Evolutionary conservation across 495 filamentous ascomycete genomes (phyloP), one percentile per base, ranked within the genome.

Genomic region (Penicillium dipodomyicola): DNA sequence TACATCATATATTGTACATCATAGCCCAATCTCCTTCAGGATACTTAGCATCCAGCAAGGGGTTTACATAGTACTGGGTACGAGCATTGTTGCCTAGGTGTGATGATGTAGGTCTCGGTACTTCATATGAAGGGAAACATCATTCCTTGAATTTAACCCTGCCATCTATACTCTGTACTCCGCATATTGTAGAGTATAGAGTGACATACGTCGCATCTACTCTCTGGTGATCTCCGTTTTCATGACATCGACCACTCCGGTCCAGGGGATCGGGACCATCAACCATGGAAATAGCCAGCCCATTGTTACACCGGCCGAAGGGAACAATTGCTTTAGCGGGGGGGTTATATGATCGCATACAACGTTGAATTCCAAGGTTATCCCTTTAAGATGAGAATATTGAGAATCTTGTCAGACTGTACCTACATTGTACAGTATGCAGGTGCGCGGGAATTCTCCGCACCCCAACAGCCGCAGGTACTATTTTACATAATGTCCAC

Each of bases 231-330:
- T 52, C 49, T 32, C 42, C 59, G 50, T 49, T 61, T 54, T 37
- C 49, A 68, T 68, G 63, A 68, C 60, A 65, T 65, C 63, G 55
- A 61, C 52, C 55, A 63, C 46, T 62, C 25, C 27, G 20, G 47
- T 25, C 32, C 41, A 50, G 45, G 29, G 40, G 42, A 51, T 39
- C 49, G 47, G 15, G 19, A 59, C 7, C 29, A n/a, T 25, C 49
- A 59, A 61, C 65, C 65, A 55, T 68, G 65, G 65, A 52, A 54
- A 29, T 44, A 10, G 20, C 40, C 52, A 10, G 20, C 40, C 52
- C 43, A 59, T 65, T 63, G 48, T 62, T 58, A 48, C 48, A 49
- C 59, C 56, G 49, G 62, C 45, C 40, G 51, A 53, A 62, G 14
- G 62, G 51, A 53, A 40, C 33, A 53, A 22, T 52, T 54, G 25